phyloP scores from a whole-genome alignment of 306 rosid species.

The Cucurbita moschata region DNA sequence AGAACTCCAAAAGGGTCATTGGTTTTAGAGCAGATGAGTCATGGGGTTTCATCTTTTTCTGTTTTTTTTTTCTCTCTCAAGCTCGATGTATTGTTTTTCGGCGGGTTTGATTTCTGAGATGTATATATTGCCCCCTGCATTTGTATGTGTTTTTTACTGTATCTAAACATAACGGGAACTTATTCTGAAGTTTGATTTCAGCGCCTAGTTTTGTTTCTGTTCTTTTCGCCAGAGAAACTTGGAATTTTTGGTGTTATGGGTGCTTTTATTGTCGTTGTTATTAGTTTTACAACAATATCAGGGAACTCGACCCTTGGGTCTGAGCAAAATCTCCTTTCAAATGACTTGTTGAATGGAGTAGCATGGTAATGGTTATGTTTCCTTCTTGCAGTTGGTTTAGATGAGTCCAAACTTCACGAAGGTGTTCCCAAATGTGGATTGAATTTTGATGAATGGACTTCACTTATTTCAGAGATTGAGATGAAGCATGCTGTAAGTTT shows the following conservation, averaged over 20 bases:
- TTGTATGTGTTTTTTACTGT: neutral
- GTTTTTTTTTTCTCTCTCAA: neutral
- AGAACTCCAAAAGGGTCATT: neutral
- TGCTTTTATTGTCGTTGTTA: neutral
- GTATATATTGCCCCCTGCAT: neutral
- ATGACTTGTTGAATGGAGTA: neutral
- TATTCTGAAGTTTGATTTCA: neutral
- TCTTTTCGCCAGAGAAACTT: neutral
- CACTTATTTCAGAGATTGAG: slow-evolving; percentile 46
- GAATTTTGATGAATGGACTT: slow-evolving; percentile 54
- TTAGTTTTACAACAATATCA: neutral
- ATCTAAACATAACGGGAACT: neutral
- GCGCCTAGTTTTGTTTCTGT: neutral
- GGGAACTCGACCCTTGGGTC: neutral
- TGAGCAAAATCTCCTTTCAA: slow-evolving; percentile 4
- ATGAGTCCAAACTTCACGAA: slow-evolving; percentile 25
- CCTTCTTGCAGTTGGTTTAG: slow-evolving; percentile 35
- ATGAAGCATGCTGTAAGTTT: slow-evolving; percentile 41
- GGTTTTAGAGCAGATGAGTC: too few relatives aligned
- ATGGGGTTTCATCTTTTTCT: neutral
- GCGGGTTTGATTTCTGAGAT: neutral
- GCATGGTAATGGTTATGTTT: neutral
- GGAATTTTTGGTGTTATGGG: neutral
- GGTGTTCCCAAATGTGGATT: slow-evolving; percentile 26
- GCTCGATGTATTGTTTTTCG: neutral